Evolutionary conservation across 495 filamentous ascomycete species (phyloP), one percentile per base, ranked within the genome.

Genomic region (Penicillium cosmopolitanum): DNA sequence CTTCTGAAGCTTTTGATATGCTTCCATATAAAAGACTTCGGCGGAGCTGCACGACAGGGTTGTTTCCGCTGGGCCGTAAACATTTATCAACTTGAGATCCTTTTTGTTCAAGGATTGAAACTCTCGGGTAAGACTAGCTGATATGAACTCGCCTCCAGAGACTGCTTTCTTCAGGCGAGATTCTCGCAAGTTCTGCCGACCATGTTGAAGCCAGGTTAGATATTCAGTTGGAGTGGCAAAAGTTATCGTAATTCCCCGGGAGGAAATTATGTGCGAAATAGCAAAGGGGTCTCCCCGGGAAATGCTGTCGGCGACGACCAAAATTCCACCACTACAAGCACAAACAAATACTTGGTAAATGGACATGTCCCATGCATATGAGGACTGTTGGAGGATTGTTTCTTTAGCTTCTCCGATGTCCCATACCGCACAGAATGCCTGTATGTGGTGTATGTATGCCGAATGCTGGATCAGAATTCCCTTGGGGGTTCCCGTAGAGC

Each of bases 201-300:
- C 73, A 40, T 77, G 66, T 11, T 57, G 66, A 2, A 81, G 16
- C 74, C 68, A 74, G 7, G 56, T 43, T 0, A 61, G 47, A 58
- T 81, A 80, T 56, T 83, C 80, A 0, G 77, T 72, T 2, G 79
- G 78, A 0, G 76, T 78, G 0, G 66, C 73, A 38, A 70, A 57
- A 13, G 76, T 78, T 42, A 59, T 72, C 0, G 77, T 77, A 18
- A 83, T 64, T 0, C 53, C 42, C 15, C 77, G 50, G 2, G 71
- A 43, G 2, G 3, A 13, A 2, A 83, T 76, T 28, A 80, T 53
- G 5, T 68, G 56, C 6, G 75, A 55, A 2, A 79, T 52, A 16
- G 62, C 65, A 12, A 68, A 35, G 0, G 77, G 70, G 56, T 79
- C 70, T 4, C 72, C 65, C 3, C 76, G 71, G 1, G 52, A 44